Evolutionary conservation across 768 basidiomycete species (phyloP), one percentile per base, ranked within the genome.

Genomic region (Plicaturopsis crispa): DNA sequence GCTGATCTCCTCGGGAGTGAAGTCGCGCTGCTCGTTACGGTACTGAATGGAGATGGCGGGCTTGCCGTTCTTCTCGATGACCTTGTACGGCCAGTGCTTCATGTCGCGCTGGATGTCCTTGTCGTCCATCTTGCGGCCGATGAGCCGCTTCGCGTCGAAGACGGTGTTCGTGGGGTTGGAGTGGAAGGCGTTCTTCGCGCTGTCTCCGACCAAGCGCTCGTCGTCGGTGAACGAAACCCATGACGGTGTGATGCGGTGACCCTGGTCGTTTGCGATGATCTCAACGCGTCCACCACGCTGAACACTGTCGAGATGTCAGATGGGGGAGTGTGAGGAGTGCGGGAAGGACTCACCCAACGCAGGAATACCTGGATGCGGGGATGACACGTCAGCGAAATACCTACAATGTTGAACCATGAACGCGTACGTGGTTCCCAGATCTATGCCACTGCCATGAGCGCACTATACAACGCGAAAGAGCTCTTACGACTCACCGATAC

Each of bases 141-240:
- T 92, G 48, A 94, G 77, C 62, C 92, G 89, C 56, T 96, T 98
- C 41, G 92, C 92, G 61, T 96, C 92, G 52, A 96, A 97, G 41
- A 96, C 84, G 7, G 92, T 96, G 66, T 98, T 98, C 48, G 73
- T 51, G 14, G 94, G 90, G 65, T 98, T 90, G 32, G 84, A 72
- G 61, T 89, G 81, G 67, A 80, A 90, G 21, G 91, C 90, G 57
- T 99, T 98, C 70, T 99, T 99, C 31, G 94, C 94, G 43, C 80
- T 75, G 60, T 99, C 94, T 53, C 96, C 94, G 52, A 99, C 86
- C 75, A 82, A 70, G 56, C 85, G 75, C 58, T 88, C 85, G 0
- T 89, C 85, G 5, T 85, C 81, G 39, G 74, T 73, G 58, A 88
- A 88, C 52, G 71, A 65, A 45, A 87, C 85, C 85, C 85, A 89